Conservation (phyloP, 257 asterid genomes). For the Solanum ahanhuiri region DNA sequence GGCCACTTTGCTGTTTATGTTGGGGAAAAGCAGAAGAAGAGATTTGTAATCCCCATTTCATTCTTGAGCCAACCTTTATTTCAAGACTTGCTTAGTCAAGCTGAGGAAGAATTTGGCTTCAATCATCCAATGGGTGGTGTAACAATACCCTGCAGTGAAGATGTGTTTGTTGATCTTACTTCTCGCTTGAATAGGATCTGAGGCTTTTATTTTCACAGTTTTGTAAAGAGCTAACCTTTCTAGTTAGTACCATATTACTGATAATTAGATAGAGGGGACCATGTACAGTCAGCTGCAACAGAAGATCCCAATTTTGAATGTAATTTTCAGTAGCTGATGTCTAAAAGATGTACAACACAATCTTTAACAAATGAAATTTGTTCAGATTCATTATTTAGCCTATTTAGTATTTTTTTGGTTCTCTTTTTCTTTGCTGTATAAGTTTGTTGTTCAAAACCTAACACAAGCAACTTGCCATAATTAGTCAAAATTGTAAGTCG, state of each 20-base stretch:
- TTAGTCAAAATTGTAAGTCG: not conserved
- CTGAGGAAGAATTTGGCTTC: constrained; percentile 26
- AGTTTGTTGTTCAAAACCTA: not conserved
- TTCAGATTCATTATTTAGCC: not conserved
- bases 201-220: not conserved
- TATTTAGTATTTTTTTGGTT: not conserved
- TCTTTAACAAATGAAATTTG: not conserved
- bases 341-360: no score
- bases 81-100: constrained; percentile 9
- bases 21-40: constrained; percentile 7
- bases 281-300: not conserved
- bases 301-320: not conserved
- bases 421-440: not conserved
- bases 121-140: constrained; percentile 25
- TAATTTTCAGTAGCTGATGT: not conserved
- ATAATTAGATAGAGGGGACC: no score
- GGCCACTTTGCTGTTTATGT: constrained; percentile 17
- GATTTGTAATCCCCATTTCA: constrained; percentile 16
- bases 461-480: not conserved
- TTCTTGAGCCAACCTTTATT: constrained; percentile 17
- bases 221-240: not conserved
- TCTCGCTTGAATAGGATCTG: constrained; percentile 1
- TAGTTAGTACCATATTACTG: not conserved
- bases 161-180: constrained; percentile 15
- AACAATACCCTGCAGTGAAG: constrained; percentile 17